These are phyloP conservation scores for Pseudonitzschia delicatissima DNA, from an alignment of 108 stramenopile genomes.

Conservation along the genomic window DNA sequence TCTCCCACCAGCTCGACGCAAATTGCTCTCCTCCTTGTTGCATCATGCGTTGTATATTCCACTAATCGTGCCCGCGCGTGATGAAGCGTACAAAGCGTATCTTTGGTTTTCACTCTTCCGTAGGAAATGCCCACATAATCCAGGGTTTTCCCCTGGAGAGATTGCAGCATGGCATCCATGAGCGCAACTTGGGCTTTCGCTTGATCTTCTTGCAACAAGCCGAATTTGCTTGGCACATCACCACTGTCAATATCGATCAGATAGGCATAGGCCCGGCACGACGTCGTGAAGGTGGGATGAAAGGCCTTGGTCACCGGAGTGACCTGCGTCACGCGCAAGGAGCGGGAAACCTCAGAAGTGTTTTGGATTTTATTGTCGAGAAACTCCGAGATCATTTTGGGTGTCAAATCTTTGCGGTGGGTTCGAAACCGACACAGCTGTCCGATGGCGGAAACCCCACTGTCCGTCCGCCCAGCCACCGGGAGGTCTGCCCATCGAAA, in stretches of 20 bases:
- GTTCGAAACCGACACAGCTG: constrained; percentile 76
- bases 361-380: background rate
- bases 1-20: constrained; percentile 72
- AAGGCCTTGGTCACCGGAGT: constrained; percentile 31
- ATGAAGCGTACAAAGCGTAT: constrained; percentile 50
- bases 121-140: constrained; percentile 68
- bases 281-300: constrained; percentile 75
- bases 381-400: constrained; percentile 5
- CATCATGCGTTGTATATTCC: constrained; percentile 5
- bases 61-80: constrained; percentile 56
- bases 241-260: constrained; percentile 44
- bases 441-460: constrained; percentile 66
- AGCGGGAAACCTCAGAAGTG: background rate
- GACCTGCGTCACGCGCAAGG: constrained; percentile 16
- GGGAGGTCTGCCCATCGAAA: constrained; percentile 48
- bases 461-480: constrained; percentile 77
- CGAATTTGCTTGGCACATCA: background rate
- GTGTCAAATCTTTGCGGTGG: constrained; percentile 4
- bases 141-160: constrained; percentile 44
- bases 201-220: background rate
- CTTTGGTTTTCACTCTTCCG: constrained; percentile 69
- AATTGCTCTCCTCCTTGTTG: constrained; percentile 29
- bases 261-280: constrained; percentile 67
- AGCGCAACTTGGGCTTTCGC: background rate
- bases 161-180: constrained; percentile 46